phyloP scores from a whole-genome alignment of 345 rosid species.

The Citrus glauca region DNA sequence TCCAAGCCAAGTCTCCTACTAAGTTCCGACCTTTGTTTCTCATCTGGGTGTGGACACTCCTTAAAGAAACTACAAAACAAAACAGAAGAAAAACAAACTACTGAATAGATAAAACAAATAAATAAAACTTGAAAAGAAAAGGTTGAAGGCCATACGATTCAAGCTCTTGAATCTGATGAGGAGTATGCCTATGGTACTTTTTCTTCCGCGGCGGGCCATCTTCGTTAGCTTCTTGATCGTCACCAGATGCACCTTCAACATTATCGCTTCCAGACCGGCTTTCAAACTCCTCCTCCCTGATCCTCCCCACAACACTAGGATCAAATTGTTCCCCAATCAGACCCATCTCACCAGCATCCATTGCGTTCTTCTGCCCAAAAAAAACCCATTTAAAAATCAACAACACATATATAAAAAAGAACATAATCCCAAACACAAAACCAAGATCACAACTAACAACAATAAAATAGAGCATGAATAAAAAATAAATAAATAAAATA shows the following conservation, averaged over 20 bases:
- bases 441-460: not conserved
- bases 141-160: slow-evolving; percentile 43
- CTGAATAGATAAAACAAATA: not conserved
- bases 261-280: slow-evolving; percentile 61
- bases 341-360: slow-evolving; percentile 44
- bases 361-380: slow-evolving; percentile 35
- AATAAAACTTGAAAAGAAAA: not conserved
- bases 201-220: slow-evolving; percentile 43
- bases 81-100: not conserved
- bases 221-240: slow-evolving; percentile 38
- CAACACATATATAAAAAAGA: not conserved
- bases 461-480: not conserved
- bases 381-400: slow-evolving; percentile 8
- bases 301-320: slow-evolving; percentile 31
- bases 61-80: slow-evolving; percentile 41
- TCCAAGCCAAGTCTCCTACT: slow-evolving; percentile 52
- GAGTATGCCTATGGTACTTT: slow-evolving; percentile 74
- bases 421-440: not conserved
- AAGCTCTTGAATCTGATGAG: slow-evolving; percentile 70
- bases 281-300: slow-evolving; percentile 45
- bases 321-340: slow-evolving; percentile 45
- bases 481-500: slow-evolving; percentile 16
- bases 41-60: slow-evolving; percentile 73
- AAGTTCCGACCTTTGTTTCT: slow-evolving; percentile 56
- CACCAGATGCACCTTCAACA: slow-evolving; percentile 55